These are phyloP conservation scores for Quercus gilva DNA, from an alignment of 306 rosid species.

Conservation along the genomic window DNA sequence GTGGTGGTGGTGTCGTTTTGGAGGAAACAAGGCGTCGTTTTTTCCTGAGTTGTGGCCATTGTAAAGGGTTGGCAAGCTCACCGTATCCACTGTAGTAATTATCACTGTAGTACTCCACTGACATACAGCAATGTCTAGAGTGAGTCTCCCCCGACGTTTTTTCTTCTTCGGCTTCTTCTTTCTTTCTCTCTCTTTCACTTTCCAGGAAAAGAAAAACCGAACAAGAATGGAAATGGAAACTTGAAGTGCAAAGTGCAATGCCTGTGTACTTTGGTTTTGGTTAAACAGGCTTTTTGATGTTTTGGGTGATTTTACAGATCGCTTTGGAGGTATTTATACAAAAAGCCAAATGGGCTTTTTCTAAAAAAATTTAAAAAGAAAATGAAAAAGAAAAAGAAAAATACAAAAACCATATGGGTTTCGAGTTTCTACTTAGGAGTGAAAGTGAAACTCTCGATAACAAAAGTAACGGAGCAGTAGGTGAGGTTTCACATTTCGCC, in stretches of 20 bases:
- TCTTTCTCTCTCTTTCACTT: constrained; percentile 10
- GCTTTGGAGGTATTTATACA: neutral
- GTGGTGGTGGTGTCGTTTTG: constrained; percentile 20
- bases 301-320: neutral
- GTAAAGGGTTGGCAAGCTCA: constrained; percentile 71
- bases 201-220: neutral
- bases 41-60: constrained; percentile 92
- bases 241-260: neutral
- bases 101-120: constrained; percentile 63
- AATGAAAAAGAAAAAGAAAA: too few relatives aligned
- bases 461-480: neutral
- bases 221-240: neutral
- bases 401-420: neutral
- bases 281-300: too few relatives aligned
- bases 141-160: neutral
- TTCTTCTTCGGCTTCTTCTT: neutral
- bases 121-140: constrained; percentile 57
- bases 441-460: neutral
- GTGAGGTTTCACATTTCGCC: neutral
- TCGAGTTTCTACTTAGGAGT: neutral
- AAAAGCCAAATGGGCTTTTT: too few relatives aligned
- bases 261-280: neutral
- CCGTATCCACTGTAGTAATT: constrained; percentile 52
- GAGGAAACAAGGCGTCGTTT: constrained; percentile 64
- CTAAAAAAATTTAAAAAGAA: too few relatives aligned